A percentile compares a stretch with the other conserved stretches of the same genome.
Conservation (phyloP, 148 eudicot genomes). For the Amaranthus cruentus region DNA sequence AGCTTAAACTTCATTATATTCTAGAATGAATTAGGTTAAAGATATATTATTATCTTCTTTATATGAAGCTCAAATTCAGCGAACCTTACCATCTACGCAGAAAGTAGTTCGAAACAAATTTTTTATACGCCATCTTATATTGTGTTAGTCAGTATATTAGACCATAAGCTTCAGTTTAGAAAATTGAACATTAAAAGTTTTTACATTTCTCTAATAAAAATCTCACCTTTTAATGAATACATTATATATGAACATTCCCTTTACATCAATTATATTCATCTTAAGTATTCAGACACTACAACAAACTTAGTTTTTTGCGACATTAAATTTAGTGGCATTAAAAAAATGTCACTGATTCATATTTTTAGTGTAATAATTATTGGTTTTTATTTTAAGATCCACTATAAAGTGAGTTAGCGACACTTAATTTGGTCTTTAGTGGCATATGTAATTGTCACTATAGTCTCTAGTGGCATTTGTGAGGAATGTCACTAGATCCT, state of each 20-base stretch:
- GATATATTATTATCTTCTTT: neutral
- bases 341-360: too few relatives aligned
- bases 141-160: conserved; percentile 10
- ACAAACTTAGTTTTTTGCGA: too few relatives aligned
- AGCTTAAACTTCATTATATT: neutral
- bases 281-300: neutral
- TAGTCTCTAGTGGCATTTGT: too few relatives aligned
- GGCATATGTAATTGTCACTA: too few relatives aligned
- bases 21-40: conserved; percentile 8
- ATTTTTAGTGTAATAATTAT: too few relatives aligned
- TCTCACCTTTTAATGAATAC: too few relatives aligned
- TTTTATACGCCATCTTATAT: conserved; percentile 16
- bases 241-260: too few relatives aligned
- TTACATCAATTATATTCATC: neutral
- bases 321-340: too few relatives aligned
- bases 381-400: too few relatives aligned
- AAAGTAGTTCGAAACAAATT: conserved; percentile 20
- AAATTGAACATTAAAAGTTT: neutral
- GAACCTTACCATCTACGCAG: conserved; percentile 25
- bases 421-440: too few relatives aligned
- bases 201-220: neutral
- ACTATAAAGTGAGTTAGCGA: too few relatives aligned
- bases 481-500: too few relatives aligned
- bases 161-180: conserved; percentile 10
- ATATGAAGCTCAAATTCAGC: conserved; percentile 16